Conservation (phyloP, 2,329 filamentous ascomycete species). For the Dactylellina cionopaga region DNA sequence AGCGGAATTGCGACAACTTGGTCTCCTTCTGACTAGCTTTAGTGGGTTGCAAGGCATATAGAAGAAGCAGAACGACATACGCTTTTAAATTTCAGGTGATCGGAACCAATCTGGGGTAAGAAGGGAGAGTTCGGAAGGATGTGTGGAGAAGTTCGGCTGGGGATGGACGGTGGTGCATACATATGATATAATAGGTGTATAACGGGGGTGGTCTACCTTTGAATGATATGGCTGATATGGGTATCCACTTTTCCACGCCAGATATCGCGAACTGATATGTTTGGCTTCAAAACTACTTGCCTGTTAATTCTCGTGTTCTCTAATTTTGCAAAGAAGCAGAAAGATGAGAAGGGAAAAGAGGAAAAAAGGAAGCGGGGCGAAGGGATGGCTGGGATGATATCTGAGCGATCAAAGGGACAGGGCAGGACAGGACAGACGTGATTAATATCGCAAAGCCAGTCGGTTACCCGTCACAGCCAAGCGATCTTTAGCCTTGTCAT, state of each 20-base stretch:
- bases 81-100: not conserved
- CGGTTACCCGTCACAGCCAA: constrained; percentile 14
- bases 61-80: not conserved
- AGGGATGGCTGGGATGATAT: not conserved
- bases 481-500: constrained; percentile 9
- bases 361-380: not conserved
- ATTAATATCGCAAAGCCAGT: too few relatives aligned
- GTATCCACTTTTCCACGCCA: too few relatives aligned
- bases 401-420: not conserved
- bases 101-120: not conserved
- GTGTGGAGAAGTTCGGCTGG: not conserved
- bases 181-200: too few relatives aligned
- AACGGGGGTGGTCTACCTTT: too few relatives aligned
- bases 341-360: not conserved
- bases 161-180: too few relatives aligned
- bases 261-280: too few relatives aligned
- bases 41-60: not conserved
- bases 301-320: too few relatives aligned
- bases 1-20: too few relatives aligned
- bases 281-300: too few relatives aligned
- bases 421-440: not conserved
- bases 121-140: not conserved
- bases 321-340: too few relatives aligned
- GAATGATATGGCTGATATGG: too few relatives aligned
- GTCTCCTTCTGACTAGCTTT: too few relatives aligned